Conservation (phyloP, 148 eudicot genomes). For the Chenopodium berlandieri region DNA sequence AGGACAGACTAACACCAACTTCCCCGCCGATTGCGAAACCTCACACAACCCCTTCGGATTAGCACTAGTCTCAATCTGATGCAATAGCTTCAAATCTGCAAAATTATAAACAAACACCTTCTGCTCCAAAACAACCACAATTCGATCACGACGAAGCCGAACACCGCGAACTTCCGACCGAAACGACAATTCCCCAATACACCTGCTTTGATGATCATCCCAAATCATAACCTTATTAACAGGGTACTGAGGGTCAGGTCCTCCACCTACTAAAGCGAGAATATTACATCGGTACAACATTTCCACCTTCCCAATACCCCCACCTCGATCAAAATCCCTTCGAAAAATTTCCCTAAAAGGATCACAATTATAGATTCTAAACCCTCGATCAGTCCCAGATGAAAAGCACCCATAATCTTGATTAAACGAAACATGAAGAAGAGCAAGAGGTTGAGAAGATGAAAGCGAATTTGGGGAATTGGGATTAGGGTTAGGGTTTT, state of each 20-base stretch:
- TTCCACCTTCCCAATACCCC: conserved; percentile 76
- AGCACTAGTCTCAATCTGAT: conserved; percentile 80
- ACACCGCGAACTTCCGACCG: conserved; percentile 80
- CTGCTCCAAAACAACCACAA: conserved; percentile 73
- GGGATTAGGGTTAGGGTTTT: conserved; percentile 33
- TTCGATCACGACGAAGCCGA: conserved; percentile 68
- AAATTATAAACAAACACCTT: conserved; percentile 83
- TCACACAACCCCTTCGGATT: conserved; percentile 86
- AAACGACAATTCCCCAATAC: conserved; percentile 85
- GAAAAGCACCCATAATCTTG: conserved; percentile 83
- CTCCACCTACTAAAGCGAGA: conserved; percentile 87
- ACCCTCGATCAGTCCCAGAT: conserved; percentile 71
- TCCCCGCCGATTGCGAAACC: conserved; percentile 60
- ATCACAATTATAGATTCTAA: conserved; percentile 78
- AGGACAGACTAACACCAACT: conserved; percentile 68
- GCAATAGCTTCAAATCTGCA: conserved; percentile 68
- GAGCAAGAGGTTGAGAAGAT: conserved; percentile 27
- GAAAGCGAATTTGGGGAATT: conserved; percentile 20
- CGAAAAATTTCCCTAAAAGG: conserved; percentile 87
- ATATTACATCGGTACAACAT: conserved; percentile 91
- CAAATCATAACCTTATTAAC: conserved; percentile 85
- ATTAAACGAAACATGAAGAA: conserved; percentile 69
- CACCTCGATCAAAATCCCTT: conserved; percentile 66
- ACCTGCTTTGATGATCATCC: conserved; percentile 88
- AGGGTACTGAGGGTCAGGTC: conserved; percentile 76